Evolutionary conservation across 345 rosid genomes (phyloP), one percentile per base, ranked within the genome.

Genomic region (Camelina sativa): DNA sequence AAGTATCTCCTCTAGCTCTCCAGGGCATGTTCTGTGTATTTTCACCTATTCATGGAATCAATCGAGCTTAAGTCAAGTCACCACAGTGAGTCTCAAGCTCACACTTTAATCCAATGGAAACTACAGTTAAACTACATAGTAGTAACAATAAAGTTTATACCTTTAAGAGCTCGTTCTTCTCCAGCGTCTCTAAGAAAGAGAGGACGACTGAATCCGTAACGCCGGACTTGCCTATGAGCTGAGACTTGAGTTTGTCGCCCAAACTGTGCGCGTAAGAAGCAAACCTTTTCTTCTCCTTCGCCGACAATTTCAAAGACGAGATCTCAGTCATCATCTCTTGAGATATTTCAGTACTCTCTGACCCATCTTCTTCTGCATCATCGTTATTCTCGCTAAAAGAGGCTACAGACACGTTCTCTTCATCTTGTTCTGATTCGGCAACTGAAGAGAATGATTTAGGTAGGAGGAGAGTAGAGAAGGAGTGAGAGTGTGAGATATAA

Each of bases 91-190:
- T 28, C 28, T 25, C 28, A 25, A 25, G 28, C 28, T 17, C 23
- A 8, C n/a, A 4, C 35, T 62, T 51, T 37, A 7, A 67, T 38
- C 11, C 54, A 43, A 8, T 6, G 30, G 23, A 37, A 43, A 46
- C 58, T 4, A 61, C 6, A 7, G 11, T 19, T 6, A 9, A 11
- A 53, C 8, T 20, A 22, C 8, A 25, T 25, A 30, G 35, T 32
- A 32, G 19, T 65, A 17, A 34, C 34, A 67, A 0, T 20, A 20
- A 64, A 68, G 64, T 6, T 46, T 28, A 61, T 69, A 89, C 97
- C 97, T 89, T 89, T 40, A 91, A 80, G 54, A 91, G 87, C 79
- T 91, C 97, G 69, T 88, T 87, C 78, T 86, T 83, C 81, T 89
- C 97, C 46, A 91, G 87, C 48, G 87, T 87, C 79, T 89, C 88